These are phyloP conservation scores for Achaetomiella virescens DNA, from an alignment of 495 filamentous ascomycete genomes.

Conservation along the genomic window DNA sequence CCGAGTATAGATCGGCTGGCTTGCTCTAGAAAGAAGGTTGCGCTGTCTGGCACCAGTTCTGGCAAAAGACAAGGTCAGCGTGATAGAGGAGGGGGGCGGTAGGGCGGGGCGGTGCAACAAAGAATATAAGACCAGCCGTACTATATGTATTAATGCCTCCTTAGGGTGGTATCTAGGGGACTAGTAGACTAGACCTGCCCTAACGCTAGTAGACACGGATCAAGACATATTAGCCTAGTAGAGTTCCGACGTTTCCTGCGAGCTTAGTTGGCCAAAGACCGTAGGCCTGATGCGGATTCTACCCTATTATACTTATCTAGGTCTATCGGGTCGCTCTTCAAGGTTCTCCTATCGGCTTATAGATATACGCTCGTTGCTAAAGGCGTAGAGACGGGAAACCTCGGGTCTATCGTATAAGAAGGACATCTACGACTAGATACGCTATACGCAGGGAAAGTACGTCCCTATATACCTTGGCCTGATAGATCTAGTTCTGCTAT, in stretches of 20 bases:
- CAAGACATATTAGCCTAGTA: conserved; percentile 16
- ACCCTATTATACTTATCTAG: conserved; percentile 37
- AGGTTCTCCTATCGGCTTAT: conserved; percentile 38
- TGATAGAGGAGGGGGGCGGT: conserved; percentile 19
- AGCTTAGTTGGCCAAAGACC: conserved; percentile 27
- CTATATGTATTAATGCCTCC: conserved; percentile 42
- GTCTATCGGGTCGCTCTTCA: conserved; percentile 36
- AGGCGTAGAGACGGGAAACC: conserved; percentile 21
- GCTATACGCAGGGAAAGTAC: conserved; percentile 29
- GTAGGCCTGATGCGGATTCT: conserved; percentile 31
- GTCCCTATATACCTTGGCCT: conserved; percentile 36
- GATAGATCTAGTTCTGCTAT: conserved; percentile 24
- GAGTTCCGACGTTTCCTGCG: conserved; percentile 27
- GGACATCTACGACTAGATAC: conserved; percentile 29
- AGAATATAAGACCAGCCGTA: conserved; percentile 31
- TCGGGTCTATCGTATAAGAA: conserved; percentile 28
- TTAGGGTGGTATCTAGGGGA: conserved; percentile 28
- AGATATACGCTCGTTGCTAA: conserved; percentile 48
- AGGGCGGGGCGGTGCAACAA: conserved; percentile 1
- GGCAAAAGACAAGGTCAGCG: conserved; percentile 9
- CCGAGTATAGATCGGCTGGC: conserved; percentile 13
- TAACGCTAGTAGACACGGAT: conserved; percentile 30
- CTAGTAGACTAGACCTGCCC: conserved; percentile 37
- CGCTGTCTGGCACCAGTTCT: conserved; percentile 6
- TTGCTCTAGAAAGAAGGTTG: conserved; percentile 11